Conservation (phyloP, 805 yeast genomes). For the Torulaspora quercuum region DNA sequence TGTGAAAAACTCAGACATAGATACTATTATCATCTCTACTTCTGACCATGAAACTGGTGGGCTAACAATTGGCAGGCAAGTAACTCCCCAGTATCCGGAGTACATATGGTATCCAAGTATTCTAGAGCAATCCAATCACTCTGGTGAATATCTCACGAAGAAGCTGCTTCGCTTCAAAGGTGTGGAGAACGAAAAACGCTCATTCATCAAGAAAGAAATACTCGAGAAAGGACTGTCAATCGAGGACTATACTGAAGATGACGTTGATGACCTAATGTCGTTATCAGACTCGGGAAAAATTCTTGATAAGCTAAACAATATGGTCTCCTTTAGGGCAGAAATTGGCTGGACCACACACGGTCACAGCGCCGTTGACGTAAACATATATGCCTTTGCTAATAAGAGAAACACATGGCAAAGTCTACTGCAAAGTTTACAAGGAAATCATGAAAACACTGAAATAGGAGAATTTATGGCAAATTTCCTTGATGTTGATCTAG, state of each 20-base stretch:
- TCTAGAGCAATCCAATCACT: conserved; percentile 62
- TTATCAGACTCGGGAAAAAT: conserved; percentile 30
- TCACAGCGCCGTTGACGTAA: conserved; percentile 93
- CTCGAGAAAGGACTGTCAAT: conserved; percentile 68
- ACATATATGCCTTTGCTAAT: conserved; percentile 78
- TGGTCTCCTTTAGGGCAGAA: conserved; percentile 78
- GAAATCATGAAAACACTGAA: conserved; percentile 85
- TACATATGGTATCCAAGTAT: conserved; percentile 85
- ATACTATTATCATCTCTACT: conserved; percentile 75
- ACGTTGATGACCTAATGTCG: conserved; percentile 45
- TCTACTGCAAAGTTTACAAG: conserved; percentile 51
- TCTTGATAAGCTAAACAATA: conserved; percentile 54
- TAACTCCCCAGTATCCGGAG: conserved; percentile 68
- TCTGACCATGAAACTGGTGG: conserved; percentile 98
- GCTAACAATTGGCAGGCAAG: conserved; percentile 78
- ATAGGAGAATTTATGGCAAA: conserved; percentile 70
- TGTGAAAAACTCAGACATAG: conserved; percentile 64
- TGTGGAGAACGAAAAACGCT: conserved; percentile 27
- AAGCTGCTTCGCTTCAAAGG: conserved; percentile 42
- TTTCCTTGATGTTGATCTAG: conserved; percentile 47
- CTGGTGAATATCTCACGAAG: conserved; percentile 65
- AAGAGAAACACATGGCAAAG: conserved; percentile 43
- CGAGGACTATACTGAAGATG: conserved; percentile 50
- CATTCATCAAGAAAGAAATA: conserved; percentile 51
- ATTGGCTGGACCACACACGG: conserved; percentile 98